These are phyloP conservation scores for Lecanoromycetidae sp. DNA, from an alignment of 2,329 filamentous ascomycete species.

Conservation along the genomic window DNA sequence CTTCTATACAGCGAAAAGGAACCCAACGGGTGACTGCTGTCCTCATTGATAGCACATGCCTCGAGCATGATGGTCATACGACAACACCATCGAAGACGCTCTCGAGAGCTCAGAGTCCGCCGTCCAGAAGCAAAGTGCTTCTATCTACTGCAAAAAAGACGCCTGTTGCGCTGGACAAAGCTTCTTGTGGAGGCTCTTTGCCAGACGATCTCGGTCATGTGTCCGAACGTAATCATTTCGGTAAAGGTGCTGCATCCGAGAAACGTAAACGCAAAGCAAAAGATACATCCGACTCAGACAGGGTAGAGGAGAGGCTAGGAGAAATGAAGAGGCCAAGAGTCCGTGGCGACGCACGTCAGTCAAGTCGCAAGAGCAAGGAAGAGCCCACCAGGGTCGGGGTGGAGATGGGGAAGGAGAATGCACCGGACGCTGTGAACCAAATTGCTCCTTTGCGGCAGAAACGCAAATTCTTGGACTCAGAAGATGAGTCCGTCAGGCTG, in stretches of 20 bases:
- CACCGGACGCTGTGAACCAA: no score
- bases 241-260: background rate
- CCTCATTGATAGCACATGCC: background rate
- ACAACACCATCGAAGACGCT: background rate
- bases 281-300: background rate
- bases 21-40: background rate
- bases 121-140: background rate
- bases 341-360: background rate
- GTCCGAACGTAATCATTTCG: background rate
- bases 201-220: background rate
- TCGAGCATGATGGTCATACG: background rate
- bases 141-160: background rate
- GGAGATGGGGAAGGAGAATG: no score
- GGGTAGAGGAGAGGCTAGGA: background rate
- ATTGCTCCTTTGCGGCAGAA: no score
- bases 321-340: background rate
- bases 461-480: no score
- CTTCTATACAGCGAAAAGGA: background rate
- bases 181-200: background rate
- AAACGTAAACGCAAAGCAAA: background rate
- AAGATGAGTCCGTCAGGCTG: background rate
- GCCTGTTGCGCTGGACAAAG: background rate
- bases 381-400: no score
- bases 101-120: background rate
- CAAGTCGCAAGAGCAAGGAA: no score